Conservation (phyloP, 306 rosid genomes). For the Glycine latifolia region DNA sequence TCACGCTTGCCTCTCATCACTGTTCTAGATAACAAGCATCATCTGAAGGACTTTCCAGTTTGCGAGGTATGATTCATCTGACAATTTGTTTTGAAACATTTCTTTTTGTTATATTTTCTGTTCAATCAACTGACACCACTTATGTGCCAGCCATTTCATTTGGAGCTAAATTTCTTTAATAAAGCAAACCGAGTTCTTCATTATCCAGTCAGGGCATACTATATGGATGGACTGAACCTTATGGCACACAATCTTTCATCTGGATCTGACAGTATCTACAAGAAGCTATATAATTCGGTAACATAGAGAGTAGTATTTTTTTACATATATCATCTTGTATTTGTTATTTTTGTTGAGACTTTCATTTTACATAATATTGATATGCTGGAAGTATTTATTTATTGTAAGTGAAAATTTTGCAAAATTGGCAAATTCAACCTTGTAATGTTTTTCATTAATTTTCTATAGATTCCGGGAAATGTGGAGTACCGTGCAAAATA, state of each 20-base stretch:
- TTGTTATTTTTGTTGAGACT: slow-evolving; percentile 35
- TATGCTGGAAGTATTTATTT: slow-evolving; percentile 30
- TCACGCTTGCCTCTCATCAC: slow-evolving; percentile 94
- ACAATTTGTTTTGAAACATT: slow-evolving; percentile 37
- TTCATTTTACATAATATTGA: slow-evolving; percentile 29
- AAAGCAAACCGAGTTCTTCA: slow-evolving; percentile 94
- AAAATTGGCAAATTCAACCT: neutral
- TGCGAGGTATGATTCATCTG: slow-evolving; percentile 61
- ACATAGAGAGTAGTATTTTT: slow-evolving; percentile 43
- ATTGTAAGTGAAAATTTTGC: slow-evolving; percentile 14
- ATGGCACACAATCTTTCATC: slow-evolving; percentile 83
- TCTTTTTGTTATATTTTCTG: slow-evolving; percentile 21
- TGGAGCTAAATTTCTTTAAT: slow-evolving; percentile 94
- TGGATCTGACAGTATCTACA: slow-evolving; percentile 79
- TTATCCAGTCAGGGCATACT: slow-evolving; percentile 89
- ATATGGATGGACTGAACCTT: slow-evolving; percentile 81
- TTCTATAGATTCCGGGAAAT: slow-evolving; percentile 80
- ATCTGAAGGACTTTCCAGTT: slow-evolving; percentile 88
- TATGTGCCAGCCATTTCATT: slow-evolving; percentile 82
- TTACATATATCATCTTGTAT: slow-evolving; percentile 34
- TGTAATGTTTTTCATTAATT: slow-evolving; percentile 40
- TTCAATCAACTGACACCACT: slow-evolving; percentile 46
- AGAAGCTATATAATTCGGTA: slow-evolving; percentile 88
- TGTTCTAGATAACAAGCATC: slow-evolving; percentile 78
- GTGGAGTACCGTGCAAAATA: slow-evolving; percentile 85